Evolutionary conservation across 768 basidiomycete genomes (phyloP).

Genomic region (Rhodosporidiobolus sp.): DNA sequence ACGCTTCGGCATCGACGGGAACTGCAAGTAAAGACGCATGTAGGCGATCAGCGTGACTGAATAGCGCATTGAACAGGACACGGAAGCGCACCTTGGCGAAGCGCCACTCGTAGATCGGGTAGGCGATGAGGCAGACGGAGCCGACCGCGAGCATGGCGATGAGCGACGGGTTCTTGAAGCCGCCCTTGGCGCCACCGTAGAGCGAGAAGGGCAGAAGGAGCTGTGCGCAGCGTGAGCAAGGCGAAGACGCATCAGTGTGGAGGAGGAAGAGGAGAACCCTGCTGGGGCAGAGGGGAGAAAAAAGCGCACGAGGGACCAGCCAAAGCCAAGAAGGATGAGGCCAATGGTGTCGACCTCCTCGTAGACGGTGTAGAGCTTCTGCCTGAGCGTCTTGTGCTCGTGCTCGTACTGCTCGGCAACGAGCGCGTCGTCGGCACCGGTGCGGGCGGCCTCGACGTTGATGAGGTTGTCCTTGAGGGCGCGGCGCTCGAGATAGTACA

Average conservation of each 20-base stretch:
- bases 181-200: constrained; percentile 46
- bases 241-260: no score
- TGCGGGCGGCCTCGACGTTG: constrained; percentile 18
- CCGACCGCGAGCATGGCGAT: constrained; percentile 49
- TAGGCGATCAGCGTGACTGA: no score
- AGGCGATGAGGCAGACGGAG: constrained; percentile 31
- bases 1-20: constrained; percentile 30
- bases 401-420: neutral
- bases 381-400: neutral
- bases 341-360: constrained; percentile 31
- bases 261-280: neutral
- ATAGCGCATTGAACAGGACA: no score
- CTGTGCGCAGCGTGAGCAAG: neutral
- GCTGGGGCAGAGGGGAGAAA: no score
- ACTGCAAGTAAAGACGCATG: no score
- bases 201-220: constrained; percentile 43
- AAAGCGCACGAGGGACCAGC: constrained; percentile 34
- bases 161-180: constrained; percentile 45
- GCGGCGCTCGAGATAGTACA: constrained; percentile 21
- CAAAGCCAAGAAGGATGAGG: constrained; percentile 33
- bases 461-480: constrained; percentile 11
- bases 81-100: no score
- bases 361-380: neutral
- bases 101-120: constrained; percentile 25
- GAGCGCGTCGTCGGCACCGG: constrained; percentile 11